Evolutionary conservation across 1,284 basidiomycete species (phyloP).

Genomic region (Papiliotrema nemorosa): DNA sequence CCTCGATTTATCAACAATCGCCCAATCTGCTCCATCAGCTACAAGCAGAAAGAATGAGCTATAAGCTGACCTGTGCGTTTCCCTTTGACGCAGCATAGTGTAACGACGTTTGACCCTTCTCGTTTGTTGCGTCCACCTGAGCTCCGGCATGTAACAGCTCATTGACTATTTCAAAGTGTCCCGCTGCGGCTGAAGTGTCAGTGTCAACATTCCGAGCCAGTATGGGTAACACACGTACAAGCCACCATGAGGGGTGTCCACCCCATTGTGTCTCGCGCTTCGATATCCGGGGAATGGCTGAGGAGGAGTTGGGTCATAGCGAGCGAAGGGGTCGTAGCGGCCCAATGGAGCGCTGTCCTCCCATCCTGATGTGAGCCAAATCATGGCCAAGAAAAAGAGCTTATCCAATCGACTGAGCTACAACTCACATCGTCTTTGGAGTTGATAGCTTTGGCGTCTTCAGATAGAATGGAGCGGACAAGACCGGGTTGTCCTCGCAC

Average conservation of each 20-base stretch:
- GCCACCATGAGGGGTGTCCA: conserved; percentile 89
- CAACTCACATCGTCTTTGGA: conserved; percentile 63
- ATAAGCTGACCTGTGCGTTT: conserved; percentile 66
- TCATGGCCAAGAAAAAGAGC: neutral
- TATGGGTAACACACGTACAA: conserved; percentile 52
- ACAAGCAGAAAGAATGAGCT: neutral
- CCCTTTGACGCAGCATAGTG: conserved; percentile 95
- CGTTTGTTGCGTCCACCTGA: conserved; percentile 72
- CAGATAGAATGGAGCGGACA: conserved; percentile 64
- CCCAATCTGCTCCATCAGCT: conserved; percentile 64
- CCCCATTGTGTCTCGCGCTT: conserved; percentile 67
- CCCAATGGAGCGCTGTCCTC: conserved; percentile 87
- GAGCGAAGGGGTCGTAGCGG: conserved; percentile 66
- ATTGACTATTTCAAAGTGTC: conserved; percentile 69
- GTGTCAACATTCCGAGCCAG: neutral
- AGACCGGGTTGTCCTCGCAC: conserved; percentile 68
- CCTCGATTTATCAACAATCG: conserved; percentile 76
- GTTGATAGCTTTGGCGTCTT: conserved; percentile 66
- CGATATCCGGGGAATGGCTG: conserved; percentile 64
- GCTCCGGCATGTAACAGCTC: conserved; percentile 82
- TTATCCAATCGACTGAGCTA: neutral
- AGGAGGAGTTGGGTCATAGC: conserved; percentile 71
- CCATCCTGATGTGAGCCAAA: conserved; percentile 60
- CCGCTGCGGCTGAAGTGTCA: conserved; percentile 42
- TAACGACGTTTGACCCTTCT: conserved; percentile 80